Base-by-base conservation (phyloP, 2,329 filamentous ascomycete genomes). In the Ophiostoma sp. region DNA sequence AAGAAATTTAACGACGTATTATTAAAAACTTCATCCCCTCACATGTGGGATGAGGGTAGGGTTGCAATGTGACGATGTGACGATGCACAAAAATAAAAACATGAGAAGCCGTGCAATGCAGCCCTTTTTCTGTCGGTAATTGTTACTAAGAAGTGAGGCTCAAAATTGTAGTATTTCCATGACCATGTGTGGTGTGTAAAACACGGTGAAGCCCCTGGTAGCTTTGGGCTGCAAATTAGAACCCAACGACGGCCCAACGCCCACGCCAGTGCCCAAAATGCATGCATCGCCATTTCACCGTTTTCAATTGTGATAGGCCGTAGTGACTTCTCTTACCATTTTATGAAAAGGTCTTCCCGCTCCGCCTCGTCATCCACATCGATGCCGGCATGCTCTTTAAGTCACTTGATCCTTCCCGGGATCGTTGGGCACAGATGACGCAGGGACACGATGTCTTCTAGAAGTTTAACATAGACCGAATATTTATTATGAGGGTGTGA, bases 391-490 rank as follows among this genome's bases (percentile, higher is more conserved):
- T 80, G 76, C 66, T 57, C 55, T 72, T 73, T 66, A 73, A 48
- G 76, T 79, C 79, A 79, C 78, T 78, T 77, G 77, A 79, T 72
- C 73, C 72, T 19, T 19, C 52, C 33, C n/a, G 3, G 6, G 42
- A 50, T 50, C 63, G 63, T 68, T 31, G 42, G 63, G 63, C 63
- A n/a, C 4, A 33, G 17, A 33, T 68, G 39, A 64, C 17, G 36
- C 57, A 61, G 57, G 31, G 57, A 6, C 11, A 28, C 15, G 12
- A 28, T 25, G 7, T 36, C 33, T 36, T 36, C 33, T 0, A 39
- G 57, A 61, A 15, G 12, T 19, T 19, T 9, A n/a, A 39, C n/a
- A 3, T 22, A 39, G n/a, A 45, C n/a, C 17, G n/a, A 48, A 48
- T 19, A 48, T n/a, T n/a, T 48, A 48, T 48, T 48, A 48, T 17